These are phyloP conservation scores for Melampsora abietis-canadensis DNA, from an alignment of 1,284 basidiomycete species.

Conservation along the genomic window DNA sequence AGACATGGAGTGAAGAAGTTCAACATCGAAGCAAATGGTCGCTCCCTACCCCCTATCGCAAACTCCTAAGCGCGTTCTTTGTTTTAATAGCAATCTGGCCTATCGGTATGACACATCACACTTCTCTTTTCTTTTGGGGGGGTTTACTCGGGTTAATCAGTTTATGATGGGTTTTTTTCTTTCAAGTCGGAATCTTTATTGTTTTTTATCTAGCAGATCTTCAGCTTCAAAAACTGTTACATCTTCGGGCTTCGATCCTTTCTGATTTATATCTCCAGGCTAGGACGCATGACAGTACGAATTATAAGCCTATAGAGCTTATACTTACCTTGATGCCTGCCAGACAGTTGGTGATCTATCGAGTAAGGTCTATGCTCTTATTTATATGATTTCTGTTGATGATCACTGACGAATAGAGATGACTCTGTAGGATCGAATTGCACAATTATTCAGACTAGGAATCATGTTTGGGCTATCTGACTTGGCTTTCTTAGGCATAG, in stretches of 20 bases:
- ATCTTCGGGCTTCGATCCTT: not conserved
- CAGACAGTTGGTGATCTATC: not conserved
- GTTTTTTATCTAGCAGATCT: conserved; percentile 10
- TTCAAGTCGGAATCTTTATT: conserved; percentile 15
- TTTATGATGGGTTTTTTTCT: too few relatives aligned
- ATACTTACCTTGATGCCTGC: not conserved
- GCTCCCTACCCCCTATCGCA: not conserved
- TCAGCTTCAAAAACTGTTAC: conserved; percentile 13
- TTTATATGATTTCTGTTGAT: not conserved
- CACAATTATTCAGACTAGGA: conserved; percentile 9
- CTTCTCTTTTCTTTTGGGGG: too few relatives aligned
- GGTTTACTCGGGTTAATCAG: too few relatives aligned
- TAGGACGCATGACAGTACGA: conserved; percentile 1
- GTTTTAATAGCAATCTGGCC: conserved; percentile 6
- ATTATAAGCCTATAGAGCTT: not conserved
- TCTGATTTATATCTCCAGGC: not conserved
- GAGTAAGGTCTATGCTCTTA: not conserved
- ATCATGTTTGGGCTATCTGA: conserved; percentile 25
- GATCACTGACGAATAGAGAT: not conserved
- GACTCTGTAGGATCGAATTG: conserved; percentile 8
- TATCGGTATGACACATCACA: not conserved
- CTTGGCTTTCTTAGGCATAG: conserved; percentile 28
- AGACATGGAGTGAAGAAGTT: conserved; percentile 2
- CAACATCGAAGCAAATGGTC: too few relatives aligned
- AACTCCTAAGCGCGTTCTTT: not conserved